Evolutionary conservation across 495 filamentous ascomycete species (phyloP).

Genomic region (Filosporella fistucella): DNA sequence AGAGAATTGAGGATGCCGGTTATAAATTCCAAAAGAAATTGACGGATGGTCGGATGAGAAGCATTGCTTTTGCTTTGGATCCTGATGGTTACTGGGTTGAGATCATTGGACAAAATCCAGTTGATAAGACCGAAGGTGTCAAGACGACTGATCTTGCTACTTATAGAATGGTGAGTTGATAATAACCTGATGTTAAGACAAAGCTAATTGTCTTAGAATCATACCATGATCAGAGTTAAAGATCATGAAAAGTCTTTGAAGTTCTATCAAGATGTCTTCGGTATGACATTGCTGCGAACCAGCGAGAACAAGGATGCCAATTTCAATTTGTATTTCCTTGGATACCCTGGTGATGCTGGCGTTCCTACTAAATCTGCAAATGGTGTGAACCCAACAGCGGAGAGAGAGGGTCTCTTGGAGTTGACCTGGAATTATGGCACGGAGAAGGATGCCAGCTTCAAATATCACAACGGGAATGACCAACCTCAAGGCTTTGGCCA

Average conservation of each 20-base stretch:
- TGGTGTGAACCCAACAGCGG: conserved; percentile 56
- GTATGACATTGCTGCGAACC: conserved; percentile 77
- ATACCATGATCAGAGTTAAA: conserved; percentile 96
- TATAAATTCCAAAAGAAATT: conserved; percentile 94
- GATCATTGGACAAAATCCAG: conserved; percentile 24
- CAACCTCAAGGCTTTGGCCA: conserved; percentile 93
- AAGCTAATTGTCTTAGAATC: conserved; percentile 45
- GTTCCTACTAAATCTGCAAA: conserved; percentile 44
- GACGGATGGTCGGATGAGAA: conserved; percentile 78
- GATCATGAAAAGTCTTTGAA: conserved; percentile 75
- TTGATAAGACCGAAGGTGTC: conserved; percentile 25
- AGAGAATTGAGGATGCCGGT: conserved; percentile 81
- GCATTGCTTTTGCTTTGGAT: conserved; percentile 90
- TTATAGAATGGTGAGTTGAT: conserved; percentile 40
- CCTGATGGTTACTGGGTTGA: conserved; percentile 83
- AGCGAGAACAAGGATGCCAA: conserved; percentile 61
- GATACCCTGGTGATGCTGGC: conserved; percentile 57
- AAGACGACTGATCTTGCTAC: conserved; percentile 22
- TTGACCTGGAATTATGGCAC: conserved; percentile 97
- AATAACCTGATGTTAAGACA: conserved; percentile 22
- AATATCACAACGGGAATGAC: conserved; percentile 89
- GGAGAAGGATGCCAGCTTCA: conserved; percentile 77
- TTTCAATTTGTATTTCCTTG: conserved; percentile 93
- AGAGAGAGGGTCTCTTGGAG: conserved; percentile 80
- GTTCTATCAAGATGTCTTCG: conserved; percentile 88